phyloP scores from a whole-genome alignment of 2,329 filamentous ascomycete genomes.

The Aspergillus neotritici region DNA sequence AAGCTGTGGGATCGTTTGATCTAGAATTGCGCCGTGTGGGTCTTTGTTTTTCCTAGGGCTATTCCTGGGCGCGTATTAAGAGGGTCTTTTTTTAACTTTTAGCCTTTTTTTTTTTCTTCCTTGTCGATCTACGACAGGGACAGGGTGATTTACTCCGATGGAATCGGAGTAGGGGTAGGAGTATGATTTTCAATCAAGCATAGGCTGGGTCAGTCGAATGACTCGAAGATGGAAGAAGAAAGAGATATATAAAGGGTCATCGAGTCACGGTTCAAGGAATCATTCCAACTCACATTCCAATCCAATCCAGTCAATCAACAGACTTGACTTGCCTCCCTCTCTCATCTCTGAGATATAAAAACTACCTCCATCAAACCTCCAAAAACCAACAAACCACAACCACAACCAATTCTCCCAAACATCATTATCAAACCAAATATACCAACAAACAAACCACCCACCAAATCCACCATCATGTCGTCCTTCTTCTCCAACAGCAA shows the following conservation, averaged over 20 bases:
- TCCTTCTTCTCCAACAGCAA: slow-evolving; percentile 8
- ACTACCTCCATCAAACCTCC: background rate
- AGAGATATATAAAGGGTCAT: background rate
- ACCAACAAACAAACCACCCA: background rate
- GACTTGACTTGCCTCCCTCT: too few species aligned
- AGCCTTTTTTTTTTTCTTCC: too few species aligned
- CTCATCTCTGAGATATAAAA: background rate
- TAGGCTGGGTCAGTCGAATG: too few species aligned
- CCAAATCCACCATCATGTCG: slow-evolving; percentile 7
- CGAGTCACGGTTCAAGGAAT: background rate
- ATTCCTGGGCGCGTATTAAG: background rate
- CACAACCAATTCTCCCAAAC: slow-evolving; percentile 2
- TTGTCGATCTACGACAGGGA: too few species aligned
- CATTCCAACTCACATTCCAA: too few species aligned
- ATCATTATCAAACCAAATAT: too few species aligned
- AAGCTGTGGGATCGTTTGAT: too few species aligned
- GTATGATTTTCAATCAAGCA: background rate
- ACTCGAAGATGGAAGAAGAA: background rate
- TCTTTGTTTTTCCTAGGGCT: background rate
- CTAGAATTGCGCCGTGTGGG: too few species aligned
- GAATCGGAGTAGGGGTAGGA: background rate
- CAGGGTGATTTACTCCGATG: background rate
- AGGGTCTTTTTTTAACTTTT: too few species aligned
- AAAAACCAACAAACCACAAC: background rate
- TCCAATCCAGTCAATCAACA: background rate